phyloP scores from a whole-genome alignment of 306 rosid species.

The Dryas drummondii region DNA sequence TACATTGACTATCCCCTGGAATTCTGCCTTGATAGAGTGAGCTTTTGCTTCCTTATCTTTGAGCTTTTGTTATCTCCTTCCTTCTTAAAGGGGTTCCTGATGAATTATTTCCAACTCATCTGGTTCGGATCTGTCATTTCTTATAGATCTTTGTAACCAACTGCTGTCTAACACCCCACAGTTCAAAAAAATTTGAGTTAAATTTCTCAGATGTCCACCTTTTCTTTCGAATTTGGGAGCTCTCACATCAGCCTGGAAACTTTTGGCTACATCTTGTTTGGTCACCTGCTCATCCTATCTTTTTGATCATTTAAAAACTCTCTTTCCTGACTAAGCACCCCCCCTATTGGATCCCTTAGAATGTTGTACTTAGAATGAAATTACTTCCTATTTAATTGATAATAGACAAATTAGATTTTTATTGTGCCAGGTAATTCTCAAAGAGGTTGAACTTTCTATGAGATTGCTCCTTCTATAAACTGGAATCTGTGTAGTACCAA shows the following conservation, averaged over 20 bases:
- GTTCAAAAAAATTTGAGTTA: not conserved
- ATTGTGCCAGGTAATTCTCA: not conserved
- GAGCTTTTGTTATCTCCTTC: not conserved
- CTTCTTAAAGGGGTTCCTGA: not conserved
- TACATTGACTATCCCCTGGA: not conserved
- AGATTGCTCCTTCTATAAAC: not conserved
- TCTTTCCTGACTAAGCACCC: not conserved
- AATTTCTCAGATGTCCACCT: not conserved
- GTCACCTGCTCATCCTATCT: not conserved
- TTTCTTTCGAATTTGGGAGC: not conserved
- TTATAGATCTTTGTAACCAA: not conserved
- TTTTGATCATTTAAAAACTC: not conserved
- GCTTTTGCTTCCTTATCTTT: not conserved
- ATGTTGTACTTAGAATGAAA: not conserved
- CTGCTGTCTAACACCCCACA: not conserved
- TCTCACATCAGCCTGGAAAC: no score
- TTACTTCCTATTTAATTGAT: not conserved
- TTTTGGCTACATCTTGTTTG: not conserved
- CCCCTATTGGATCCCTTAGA: not conserved
- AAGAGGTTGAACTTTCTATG: not conserved
- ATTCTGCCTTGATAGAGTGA: not conserved
- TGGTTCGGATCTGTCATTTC: not conserved
- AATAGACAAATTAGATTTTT: not conserved
- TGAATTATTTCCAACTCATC: not conserved
- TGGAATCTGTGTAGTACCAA: not conserved